Evolutionary conservation across 2,329 filamentous ascomycete genomes (phyloP).

Genomic region (Fusarium beomiforme): DNA sequence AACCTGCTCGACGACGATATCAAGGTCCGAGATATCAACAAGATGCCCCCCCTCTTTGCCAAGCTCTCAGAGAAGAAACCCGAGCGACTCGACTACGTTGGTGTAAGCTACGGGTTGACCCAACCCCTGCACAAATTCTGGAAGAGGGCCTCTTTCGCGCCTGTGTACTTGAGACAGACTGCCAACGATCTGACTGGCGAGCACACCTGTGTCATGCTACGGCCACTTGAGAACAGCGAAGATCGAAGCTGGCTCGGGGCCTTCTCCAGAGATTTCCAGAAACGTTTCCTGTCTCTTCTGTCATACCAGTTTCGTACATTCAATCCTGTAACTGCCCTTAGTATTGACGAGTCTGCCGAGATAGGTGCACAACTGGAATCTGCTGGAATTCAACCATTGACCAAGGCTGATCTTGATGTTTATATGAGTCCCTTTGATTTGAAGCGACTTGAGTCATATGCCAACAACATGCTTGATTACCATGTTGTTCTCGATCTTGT

Average conservation of each 20-base stretch:
- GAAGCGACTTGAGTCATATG: conserved; percentile 93
- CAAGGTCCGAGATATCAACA: conserved; percentile 86
- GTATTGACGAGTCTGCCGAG: conserved; percentile 86
- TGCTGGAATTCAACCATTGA: conserved; percentile 63
- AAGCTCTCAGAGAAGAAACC: conserved; percentile 86
- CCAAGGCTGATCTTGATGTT: conserved; percentile 79
- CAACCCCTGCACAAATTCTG: conserved; percentile 92
- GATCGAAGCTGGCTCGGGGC: conserved; percentile 89
- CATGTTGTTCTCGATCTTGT: conserved; percentile 96
- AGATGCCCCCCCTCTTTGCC: conserved; percentile 93
- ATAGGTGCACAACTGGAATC: conserved; percentile 74
- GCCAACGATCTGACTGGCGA: conserved; percentile 96
- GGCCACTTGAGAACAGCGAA: conserved; percentile 74
- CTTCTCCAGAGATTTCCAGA: conserved; percentile 93
- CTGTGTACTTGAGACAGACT: conserved; percentile 94
- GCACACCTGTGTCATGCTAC: conserved; percentile 97
- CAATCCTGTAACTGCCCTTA: conserved; percentile 79
- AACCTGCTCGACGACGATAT: conserved; percentile 88
- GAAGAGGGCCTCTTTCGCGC: conserved; percentile 87
- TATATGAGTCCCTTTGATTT: conserved; percentile 90
- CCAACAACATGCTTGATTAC: conserved; percentile 97
- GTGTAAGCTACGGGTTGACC: conserved; percentile 95
- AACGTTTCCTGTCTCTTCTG: conserved; percentile 87
- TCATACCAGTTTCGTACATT: conserved; percentile 94
- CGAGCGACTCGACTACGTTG: conserved; percentile 86